Conservation (phyloP, 2,329 filamentous ascomycete species). For the Bertia moriformis region DNA sequence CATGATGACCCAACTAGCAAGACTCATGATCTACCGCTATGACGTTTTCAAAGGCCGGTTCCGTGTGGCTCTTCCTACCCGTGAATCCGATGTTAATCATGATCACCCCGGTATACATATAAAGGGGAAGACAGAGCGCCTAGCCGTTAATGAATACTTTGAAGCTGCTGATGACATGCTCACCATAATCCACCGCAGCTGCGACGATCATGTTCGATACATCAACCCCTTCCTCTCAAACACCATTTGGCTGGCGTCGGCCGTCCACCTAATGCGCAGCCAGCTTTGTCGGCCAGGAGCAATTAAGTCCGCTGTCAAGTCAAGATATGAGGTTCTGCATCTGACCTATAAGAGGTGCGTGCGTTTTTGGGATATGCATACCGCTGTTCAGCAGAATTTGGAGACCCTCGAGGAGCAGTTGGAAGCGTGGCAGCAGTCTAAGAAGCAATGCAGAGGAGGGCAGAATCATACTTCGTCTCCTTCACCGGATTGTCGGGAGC, state of each 20-base stretch:
- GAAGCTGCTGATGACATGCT: slow-evolving; percentile 14
- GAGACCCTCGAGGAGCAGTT: not conserved
- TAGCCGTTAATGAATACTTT: slow-evolving; percentile 11
- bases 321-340: not conserved
- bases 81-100: not conserved
- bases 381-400: not conserved
- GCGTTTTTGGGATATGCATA: not conserved
- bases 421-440: not conserved
- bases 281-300: not conserved
- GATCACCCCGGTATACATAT: not conserved
- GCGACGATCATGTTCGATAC: slow-evolving; percentile 11
- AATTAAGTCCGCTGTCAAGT: not conserved
- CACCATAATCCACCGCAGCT: slow-evolving; percentile 10
- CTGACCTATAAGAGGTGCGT: not conserved
- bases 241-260: slow-evolving; percentile 16
- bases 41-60: slow-evolving; percentile 10
- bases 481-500: too few species aligned
- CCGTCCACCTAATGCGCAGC: slow-evolving; percentile 11
- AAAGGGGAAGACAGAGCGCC: not conserved
- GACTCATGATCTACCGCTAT: slow-evolving; percentile 16
- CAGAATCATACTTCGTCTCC: too few species aligned
- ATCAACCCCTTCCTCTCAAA: slow-evolving; percentile 16
- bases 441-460: too few species aligned
- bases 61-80: not conserved
- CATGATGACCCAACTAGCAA: slow-evolving; percentile 16